Evolutionary conservation across 305 asterid genomes (phyloP), one percentile per base, ranked within the genome.

Genomic region (Andrographis paniculata): DNA sequence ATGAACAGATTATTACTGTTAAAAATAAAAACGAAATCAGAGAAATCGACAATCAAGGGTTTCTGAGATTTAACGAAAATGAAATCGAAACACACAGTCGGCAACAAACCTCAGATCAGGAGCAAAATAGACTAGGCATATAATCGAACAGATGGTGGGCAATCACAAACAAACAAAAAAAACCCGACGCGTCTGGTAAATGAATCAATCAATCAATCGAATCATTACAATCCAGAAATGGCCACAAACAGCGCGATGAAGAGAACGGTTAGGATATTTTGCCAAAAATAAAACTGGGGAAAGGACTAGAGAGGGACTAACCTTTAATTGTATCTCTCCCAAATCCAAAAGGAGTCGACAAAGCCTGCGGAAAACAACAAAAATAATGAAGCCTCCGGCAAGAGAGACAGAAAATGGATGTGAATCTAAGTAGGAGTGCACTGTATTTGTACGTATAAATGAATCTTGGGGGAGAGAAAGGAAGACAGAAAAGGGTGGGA

Each of bases 91-190:
- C 4, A 24, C 6, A 3, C 4, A 3, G 4, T 24, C 8, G 30
- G 4, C 8, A 24, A 44, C 60, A 38, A 45, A 68, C 69, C 69
- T 68, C 38, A 58, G 69, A 68, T 68, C 69, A 62, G 54, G 53
- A 39, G 56, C 59, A 40, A 40, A 46, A n/a, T 40, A 45, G 33
- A 13, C 53, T 14, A 43, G 42, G 37, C 3, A 27, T 48, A 42
- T n/a, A 17, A 28, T 31, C 50, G 45, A 50, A 2, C 4, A 38
- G 14, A 18, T 58, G 28, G 37, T 17, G 41, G 56, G 44, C 19
- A 30, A 24, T 45, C 17, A 45, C 16, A n/a, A n/a, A 50, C 30
- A 30, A 44, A 51, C 56, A 39, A 51, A 24, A 24, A 8, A 24
- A 8, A 8, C 8, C 8, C 8, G 4, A 24, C 4, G 8, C 8